Conservation (phyloP, 768 basidiomycete species). For the Suillus plorans region DNA sequence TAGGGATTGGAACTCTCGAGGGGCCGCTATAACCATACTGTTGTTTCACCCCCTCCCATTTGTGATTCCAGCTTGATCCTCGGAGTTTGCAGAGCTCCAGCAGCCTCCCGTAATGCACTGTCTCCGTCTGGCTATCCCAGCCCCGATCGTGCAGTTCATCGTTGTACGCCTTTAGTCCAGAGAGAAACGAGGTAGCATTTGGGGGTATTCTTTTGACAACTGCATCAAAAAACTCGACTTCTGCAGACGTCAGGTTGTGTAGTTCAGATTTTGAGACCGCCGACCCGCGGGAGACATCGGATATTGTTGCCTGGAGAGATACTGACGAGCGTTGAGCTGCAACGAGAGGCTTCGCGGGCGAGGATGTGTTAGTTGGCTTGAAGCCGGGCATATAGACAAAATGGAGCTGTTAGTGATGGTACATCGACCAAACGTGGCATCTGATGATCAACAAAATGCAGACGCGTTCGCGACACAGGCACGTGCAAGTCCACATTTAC, state of each 20-base stretch:
- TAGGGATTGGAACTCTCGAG: slow-evolving; percentile 16
- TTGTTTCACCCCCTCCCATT: slow-evolving; percentile 73
- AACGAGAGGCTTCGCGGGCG: slow-evolving; percentile 37
- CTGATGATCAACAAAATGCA: slow-evolving; percentile 5
- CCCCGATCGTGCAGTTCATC: slow-evolving; percentile 72
- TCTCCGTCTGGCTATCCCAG: slow-evolving; percentile 74
- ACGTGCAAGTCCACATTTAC: neutral
- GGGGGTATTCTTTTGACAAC: slow-evolving; percentile 70
- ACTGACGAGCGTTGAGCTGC: slow-evolving; percentile 15
- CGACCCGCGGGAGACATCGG: slow-evolving; percentile 43
- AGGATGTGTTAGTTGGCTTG: slow-evolving; percentile 48
- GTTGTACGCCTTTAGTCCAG: slow-evolving; percentile 85
- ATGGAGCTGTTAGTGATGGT: slow-evolving; percentile 4
- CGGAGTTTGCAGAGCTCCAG: slow-evolving; percentile 81
- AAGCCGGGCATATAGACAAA: slow-evolving; percentile 41
- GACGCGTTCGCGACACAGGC: slow-evolving; percentile 26
- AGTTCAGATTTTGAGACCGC: slow-evolving; percentile 48
- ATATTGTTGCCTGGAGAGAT: slow-evolving; percentile 12
- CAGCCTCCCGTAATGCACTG: slow-evolving; percentile 77
- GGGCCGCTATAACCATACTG: slow-evolving; percentile 43
- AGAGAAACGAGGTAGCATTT: slow-evolving; percentile 71
- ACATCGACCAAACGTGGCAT: slow-evolving; percentile 3
- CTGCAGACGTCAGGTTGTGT: slow-evolving; percentile 46
- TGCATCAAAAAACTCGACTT: slow-evolving; percentile 72
- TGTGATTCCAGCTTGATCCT: slow-evolving; percentile 77